Evolutionary conservation across 352 stramenopile species (phyloP).

Genomic region (Pythium angustatum): DNA sequence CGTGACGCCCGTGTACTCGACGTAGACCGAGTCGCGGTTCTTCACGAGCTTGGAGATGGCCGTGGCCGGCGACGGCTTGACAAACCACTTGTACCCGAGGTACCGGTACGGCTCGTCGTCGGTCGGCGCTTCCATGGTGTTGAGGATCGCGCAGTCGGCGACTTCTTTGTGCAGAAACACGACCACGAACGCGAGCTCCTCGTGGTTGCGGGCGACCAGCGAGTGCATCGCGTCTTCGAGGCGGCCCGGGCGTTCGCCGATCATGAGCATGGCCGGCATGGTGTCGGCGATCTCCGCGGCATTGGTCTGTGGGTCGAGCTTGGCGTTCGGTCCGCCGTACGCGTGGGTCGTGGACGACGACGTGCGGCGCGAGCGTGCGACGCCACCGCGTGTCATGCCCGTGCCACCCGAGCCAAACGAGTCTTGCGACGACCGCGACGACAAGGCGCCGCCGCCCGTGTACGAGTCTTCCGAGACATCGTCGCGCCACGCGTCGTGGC

Average conservation of each 20-base stretch:
- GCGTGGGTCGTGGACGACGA: slow-evolving; percentile 10
- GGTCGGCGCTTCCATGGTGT: slow-evolving; percentile 51
- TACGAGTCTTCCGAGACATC: slow-evolving; percentile 20
- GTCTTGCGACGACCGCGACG: background rate
- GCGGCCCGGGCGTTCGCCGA: slow-evolving; percentile 34
- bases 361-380: slow-evolving; percentile 5
- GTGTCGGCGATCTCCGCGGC: slow-evolving; percentile 20
- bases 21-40: slow-evolving; percentile 49
- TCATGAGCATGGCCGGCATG: slow-evolving; percentile 25
- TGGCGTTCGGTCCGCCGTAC: background rate
- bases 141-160: slow-evolving; percentile 49
- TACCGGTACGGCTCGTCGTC: slow-evolving; percentile 47
- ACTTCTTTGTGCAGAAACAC: slow-evolving; percentile 59
- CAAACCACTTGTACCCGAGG: slow-evolving; percentile 61
- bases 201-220: slow-evolving; percentile 45
- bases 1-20: slow-evolving; percentile 52
- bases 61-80: slow-evolving; percentile 34
- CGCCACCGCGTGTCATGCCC: background rate
- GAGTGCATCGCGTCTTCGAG: slow-evolving; percentile 54
- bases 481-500: slow-evolving; percentile 6
- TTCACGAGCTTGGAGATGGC: slow-evolving; percentile 34
- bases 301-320: slow-evolving; percentile 9
- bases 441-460: slow-evolving; percentile 5
- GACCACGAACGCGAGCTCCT: slow-evolving; percentile 51
- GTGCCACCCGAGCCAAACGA: slow-evolving; percentile 8